Evolutionary conservation across 495 filamentous ascomycete species (phyloP).

Genomic region (Neurospora sp.): DNA sequence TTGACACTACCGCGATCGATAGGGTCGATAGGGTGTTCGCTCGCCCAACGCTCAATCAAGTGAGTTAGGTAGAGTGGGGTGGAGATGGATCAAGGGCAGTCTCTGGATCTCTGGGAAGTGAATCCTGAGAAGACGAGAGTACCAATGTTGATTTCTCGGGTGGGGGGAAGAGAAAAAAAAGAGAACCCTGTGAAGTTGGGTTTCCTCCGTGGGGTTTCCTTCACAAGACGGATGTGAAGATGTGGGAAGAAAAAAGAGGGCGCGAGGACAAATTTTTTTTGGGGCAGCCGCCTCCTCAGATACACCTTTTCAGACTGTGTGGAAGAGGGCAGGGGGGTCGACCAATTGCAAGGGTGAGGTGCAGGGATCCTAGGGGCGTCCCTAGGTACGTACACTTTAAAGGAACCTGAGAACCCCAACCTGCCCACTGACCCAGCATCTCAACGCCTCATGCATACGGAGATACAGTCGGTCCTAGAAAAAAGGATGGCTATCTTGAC

Average conservation of each 20-base stretch:
- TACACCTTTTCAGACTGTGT: slow-evolving; percentile 1
- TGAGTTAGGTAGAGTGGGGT: slow-evolving; percentile 19
- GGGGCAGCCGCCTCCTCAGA: slow-evolving; percentile 8
- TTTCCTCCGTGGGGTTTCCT: slow-evolving; percentile 24
- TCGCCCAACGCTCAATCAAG: slow-evolving; percentile 1
- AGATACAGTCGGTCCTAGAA: not conserved
- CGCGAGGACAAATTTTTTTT: slow-evolving; percentile 28
- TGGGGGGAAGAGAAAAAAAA: slow-evolving; percentile 19
- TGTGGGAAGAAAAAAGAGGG: slow-evolving; percentile 24
- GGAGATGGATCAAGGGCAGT: slow-evolving; percentile 24
- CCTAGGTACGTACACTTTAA: not conserved
- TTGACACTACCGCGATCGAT: not conserved
- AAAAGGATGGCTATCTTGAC: not conserved
- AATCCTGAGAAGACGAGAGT: slow-evolving; percentile 23
- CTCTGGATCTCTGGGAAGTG: slow-evolving; percentile 20
- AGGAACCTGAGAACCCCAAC: not conserved
- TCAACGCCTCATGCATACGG: not conserved
- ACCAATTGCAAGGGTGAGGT: not conserved
- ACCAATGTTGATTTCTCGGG: slow-evolving; percentile 9
- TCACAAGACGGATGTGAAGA: slow-evolving; percentile 26
- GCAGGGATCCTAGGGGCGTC: not conserved
- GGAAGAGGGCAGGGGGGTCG: not conserved
- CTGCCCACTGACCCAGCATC: not conserved
- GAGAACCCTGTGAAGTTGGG: slow-evolving; percentile 14
- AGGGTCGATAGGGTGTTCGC: not conserved